Evolutionary conservation across 805 yeast genomes (phyloP).

Genomic region (Groenewaldozyma tartarivorans): DNA sequence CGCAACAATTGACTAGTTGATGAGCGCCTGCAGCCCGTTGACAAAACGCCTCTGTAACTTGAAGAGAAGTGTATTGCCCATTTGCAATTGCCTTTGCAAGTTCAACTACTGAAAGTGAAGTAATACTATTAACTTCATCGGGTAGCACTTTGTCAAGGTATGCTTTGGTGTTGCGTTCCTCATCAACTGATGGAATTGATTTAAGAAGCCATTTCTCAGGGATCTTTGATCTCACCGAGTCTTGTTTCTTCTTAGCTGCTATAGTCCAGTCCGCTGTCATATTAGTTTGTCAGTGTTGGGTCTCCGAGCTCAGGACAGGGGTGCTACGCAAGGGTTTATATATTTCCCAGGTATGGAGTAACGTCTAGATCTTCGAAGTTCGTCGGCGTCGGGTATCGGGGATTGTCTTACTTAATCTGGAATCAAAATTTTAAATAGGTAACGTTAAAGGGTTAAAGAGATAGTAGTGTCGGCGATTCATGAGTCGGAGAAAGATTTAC

Average conservation of each 20-base stretch:
- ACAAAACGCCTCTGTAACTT: conserved; percentile 45
- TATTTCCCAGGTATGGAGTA: no score
- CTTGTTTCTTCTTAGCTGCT: conserved; percentile 6
- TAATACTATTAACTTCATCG: conserved; percentile 3
- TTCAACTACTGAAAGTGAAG: conserved; percentile 12
- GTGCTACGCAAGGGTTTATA: no score
- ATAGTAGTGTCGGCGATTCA: no score
- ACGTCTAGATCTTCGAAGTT: no score
- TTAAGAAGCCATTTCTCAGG: conserved; percentile 8
- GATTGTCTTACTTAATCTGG: no score
- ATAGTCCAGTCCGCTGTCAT: conserved; percentile 7
- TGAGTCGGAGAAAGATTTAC: no score
- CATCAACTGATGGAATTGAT: conserved; percentile 4
- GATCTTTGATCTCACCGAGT: conserved; percentile 5
- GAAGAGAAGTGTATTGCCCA: conserved; percentile 33
- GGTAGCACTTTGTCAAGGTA: conserved; percentile 7
- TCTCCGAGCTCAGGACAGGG: no score
- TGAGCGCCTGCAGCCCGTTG: conserved; percentile 52
- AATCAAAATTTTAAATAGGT: no score
- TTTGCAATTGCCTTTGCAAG: conserved; percentile 32
- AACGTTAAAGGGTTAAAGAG: no score
- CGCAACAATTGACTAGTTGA: conserved; percentile 35
- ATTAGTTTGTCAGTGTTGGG: no score
- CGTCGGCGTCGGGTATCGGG: no score
- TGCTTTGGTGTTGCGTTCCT: conserved; percentile 2